Base-by-base conservation (phyloP, 2,329 filamentous ascomycete genomes). In the Penicillium sp. region DNA sequence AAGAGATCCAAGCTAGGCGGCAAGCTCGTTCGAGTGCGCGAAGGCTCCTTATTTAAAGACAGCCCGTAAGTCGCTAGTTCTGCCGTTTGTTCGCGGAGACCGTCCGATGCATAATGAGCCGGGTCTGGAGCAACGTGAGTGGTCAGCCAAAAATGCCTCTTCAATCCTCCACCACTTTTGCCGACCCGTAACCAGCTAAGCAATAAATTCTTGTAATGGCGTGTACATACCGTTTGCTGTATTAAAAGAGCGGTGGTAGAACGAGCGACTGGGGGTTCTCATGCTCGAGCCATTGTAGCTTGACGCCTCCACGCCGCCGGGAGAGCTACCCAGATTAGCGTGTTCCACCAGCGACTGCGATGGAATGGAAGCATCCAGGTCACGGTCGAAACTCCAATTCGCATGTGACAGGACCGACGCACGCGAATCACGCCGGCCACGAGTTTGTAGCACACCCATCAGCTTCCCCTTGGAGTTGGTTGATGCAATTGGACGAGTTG, bases 11-110 rank as follows among this genome's bases (percentile, higher is more conserved):
- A 59, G 26, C 65, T 64, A 10, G 61, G 65, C 1, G 71, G 70
- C 13, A 72, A 57, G 54, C 68, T 66, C 24, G 63, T 65, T 13
- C 64, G 59, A 33, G 69, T 64, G n/a, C 63, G 64, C 26, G 65
- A 65, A 29, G 69, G 66, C 21, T 60, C 62, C 45, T 63, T 66
- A 58, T 71, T 71, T 42, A 73, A 54, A 39, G 88, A 88, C 27
- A 96, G 82, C 49, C 91, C 87, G 71, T 93, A 91, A 19, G 86
- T 91, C 44, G 92, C 92, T 55, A 96, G 81, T 75, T 96, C 91
- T 51, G 91, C 90, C 2, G 92, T 96, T 70, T 95, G 89, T 75
- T 95, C 88, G 62, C 92, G 88, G 42, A 96, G 89, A 63, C 87
- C 90, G 57, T 87, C 86, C 33, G 82, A 83, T 39, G 90, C 89